Evolutionary conservation across 352 stramenopile genomes (phyloP).

Genomic region (Globisporangium sylvaticum): DNA sequence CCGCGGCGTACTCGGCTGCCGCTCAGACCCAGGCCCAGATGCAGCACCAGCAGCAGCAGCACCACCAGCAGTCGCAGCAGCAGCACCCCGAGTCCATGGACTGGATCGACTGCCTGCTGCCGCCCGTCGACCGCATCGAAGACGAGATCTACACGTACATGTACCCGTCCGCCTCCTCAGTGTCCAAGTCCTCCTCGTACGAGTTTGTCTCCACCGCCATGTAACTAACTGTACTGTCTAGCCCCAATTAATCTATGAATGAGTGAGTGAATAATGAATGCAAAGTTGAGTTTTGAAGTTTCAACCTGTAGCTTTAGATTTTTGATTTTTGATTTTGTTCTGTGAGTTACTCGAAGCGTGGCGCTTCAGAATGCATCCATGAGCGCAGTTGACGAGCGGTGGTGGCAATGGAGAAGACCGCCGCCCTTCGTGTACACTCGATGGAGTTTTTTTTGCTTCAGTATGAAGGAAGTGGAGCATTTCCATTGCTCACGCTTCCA

Average conservation of each 20-base stretch:
- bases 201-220: slow-evolving; percentile 29
- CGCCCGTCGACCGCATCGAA: slow-evolving; percentile 25
- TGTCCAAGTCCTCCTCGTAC: slow-evolving; percentile 19
- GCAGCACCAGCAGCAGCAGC: neutral
- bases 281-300: too few species aligned
- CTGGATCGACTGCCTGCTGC: slow-evolving; percentile 56
- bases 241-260: neutral
- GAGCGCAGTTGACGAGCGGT: too few species aligned
- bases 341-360: too few species aligned
- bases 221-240: slow-evolving; percentile 11
- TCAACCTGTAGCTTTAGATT: too few species aligned
- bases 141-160: slow-evolving; percentile 41
- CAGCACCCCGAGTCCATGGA: slow-evolving; percentile 38
- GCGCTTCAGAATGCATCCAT: too few species aligned
- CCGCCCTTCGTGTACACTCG: too few species aligned
- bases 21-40: neutral
- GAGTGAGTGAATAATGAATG: neutral
- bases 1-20: neutral
- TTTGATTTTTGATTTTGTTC: too few species aligned
- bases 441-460: too few species aligned
- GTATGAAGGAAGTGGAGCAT: too few species aligned
- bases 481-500: too few species aligned
- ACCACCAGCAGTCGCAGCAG: slow-evolving; percentile 2
- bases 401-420: too few species aligned
- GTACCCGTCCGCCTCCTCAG: slow-evolving; percentile 24